Evolutionary conservation across 805 yeast genomes (phyloP).

Genomic region (Cyberlindnera euphorbiiphila): DNA sequence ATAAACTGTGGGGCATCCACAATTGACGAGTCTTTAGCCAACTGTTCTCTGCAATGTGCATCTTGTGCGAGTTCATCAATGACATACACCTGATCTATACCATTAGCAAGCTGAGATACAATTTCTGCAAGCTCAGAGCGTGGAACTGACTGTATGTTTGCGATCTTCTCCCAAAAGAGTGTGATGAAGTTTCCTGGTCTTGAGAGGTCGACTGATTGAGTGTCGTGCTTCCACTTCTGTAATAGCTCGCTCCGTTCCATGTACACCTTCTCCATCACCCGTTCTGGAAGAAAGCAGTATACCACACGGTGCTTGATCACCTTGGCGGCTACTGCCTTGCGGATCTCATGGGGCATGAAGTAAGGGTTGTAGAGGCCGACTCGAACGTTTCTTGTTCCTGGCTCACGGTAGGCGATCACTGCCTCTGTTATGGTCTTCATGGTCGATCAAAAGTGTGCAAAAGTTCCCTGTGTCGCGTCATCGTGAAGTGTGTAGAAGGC

Average conservation of each 20-base stretch:
- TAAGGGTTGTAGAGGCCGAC: conserved; percentile 15
- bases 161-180: conserved; percentile 14
- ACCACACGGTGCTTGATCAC: conserved; percentile 9
- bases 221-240: background rate
- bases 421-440: conserved; percentile 7
- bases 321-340: conserved; percentile 15
- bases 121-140: conserved; percentile 6
- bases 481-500: too few relatives aligned
- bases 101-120: too few relatives aligned
- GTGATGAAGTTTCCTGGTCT: conserved; percentile 8
- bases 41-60: background rate
- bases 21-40: background rate
- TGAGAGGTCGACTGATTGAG: conserved; percentile 1
- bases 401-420: conserved; percentile 10
- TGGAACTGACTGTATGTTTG: conserved; percentile 4
- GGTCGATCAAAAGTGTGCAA: too few relatives aligned
- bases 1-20: background rate
- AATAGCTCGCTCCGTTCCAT: background rate
- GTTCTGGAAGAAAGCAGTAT: conserved; percentile 9
- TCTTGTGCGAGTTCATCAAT: conserved; percentile 3
- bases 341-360: conserved; percentile 17
- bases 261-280: conserved; percentile 14
- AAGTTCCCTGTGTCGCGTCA: too few relatives aligned
- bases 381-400: conserved; percentile 7
- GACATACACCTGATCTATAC: background rate